A percentile compares a stretch with the other conserved stretches of the same genome.
Conservation (phyloP, 2,329 filamentous ascomycete genomes). For the Neocatenulostroma microsporum region DNA sequence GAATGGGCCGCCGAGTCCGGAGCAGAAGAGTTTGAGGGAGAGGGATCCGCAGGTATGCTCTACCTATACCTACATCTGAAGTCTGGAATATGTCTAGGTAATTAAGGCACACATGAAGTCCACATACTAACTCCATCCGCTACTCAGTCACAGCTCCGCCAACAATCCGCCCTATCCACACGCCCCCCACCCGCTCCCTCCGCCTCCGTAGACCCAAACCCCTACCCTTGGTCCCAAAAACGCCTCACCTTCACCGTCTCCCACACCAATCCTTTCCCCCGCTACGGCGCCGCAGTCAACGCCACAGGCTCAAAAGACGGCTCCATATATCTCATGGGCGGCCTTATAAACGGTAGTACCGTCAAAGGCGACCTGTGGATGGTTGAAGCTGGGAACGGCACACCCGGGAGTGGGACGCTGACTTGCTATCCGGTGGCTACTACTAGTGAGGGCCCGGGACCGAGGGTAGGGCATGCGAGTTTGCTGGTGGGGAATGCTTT, state of each 20-base stretch:
- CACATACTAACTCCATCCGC: too few relatives aligned
- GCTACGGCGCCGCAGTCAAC: conserved; percentile 96
- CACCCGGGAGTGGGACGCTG: conserved; percentile 53
- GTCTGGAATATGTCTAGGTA: too few relatives aligned
- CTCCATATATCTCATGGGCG: conserved; percentile 95
- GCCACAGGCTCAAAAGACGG: conserved; percentile 89
- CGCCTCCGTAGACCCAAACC: too few relatives aligned
- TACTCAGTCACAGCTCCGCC: too few relatives aligned
- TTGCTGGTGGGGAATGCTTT: conserved; percentile 95
- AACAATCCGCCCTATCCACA: too few relatives aligned
- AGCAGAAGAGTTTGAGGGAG: conserved; percentile 21
- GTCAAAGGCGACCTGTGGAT: conserved; percentile 98
- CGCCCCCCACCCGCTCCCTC: conserved; percentile 52
- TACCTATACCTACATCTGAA: too few relatives aligned
- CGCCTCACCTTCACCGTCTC: conserved; percentile 76
- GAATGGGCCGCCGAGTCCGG: conserved; percentile 10
- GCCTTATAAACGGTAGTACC: conserved; percentile 85
- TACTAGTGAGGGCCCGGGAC: conserved; percentile 87
- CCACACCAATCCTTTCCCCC: conserved; percentile 80
- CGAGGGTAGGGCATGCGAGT: conserved; percentile 88
- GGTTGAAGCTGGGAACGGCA: conserved; percentile 65
- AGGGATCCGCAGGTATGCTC: too few relatives aligned
- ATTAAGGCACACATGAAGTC: too few relatives aligned
- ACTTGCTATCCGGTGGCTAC: conserved; percentile 87
- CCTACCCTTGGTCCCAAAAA: conserved; percentile 94